phyloP scores from a whole-genome alignment of 192 early-diverging fungal genomes.

The Entomortierella lignicola region DNA sequence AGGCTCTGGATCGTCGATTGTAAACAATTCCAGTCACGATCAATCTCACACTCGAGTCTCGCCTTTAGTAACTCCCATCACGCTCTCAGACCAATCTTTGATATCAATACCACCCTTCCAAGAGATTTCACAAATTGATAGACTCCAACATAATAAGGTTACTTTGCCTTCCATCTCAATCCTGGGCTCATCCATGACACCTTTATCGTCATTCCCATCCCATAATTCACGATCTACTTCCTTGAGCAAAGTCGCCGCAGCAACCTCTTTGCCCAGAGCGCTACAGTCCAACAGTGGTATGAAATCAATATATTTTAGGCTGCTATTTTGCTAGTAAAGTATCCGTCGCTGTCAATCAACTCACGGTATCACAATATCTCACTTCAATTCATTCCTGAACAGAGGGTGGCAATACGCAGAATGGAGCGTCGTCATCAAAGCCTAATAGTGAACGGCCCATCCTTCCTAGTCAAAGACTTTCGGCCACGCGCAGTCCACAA shows the following conservation, averaged over 20 bases:
- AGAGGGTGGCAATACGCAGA: neutral
- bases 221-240: conserved; percentile 8
- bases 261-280: conserved; percentile 2
- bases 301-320: neutral
- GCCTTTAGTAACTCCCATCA: conserved; percentile 26
- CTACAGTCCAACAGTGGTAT: conserved; percentile 3
- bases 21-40: conserved; percentile 2
- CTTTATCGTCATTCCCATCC: conserved; percentile 4
- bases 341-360: neutral
- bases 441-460: conserved; percentile 4
- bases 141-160: conserved; percentile 9
- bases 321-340: neutral
- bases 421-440: neutral
- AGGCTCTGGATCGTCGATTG: neutral
- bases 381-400: neutral
- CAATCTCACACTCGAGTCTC: conserved; percentile 24
- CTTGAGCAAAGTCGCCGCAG: neutral
- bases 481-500: neutral
- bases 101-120: conserved; percentile 52
- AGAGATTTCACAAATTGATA: conserved; percentile 15
- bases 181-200: conserved; percentile 19
- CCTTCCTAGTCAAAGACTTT: conserved; percentile 1
- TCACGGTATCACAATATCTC: neutral
- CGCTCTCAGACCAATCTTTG: conserved; percentile 38
- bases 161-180: conserved; percentile 29